phyloP scores from a whole-genome alignment of 2,329 filamentous ascomycete species.

The Penicillium hesseltinei region DNA sequence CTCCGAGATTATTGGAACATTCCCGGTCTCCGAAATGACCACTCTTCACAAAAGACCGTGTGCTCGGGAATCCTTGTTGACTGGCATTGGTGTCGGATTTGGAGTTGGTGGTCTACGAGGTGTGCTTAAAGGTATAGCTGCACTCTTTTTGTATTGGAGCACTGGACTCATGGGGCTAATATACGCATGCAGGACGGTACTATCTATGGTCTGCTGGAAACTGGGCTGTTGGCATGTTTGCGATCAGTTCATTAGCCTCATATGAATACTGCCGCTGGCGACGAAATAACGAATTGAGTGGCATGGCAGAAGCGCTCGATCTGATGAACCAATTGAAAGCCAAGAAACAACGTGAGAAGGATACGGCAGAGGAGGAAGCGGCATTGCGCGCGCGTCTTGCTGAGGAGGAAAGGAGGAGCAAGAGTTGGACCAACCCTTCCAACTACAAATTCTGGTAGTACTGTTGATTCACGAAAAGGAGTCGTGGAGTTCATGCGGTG shows the following conservation, averaged over 20 bases:
- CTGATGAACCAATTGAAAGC: constrained; percentile 72
- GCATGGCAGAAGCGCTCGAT: constrained; percentile 83
- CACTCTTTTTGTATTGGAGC: background rate
- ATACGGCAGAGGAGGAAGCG: constrained; percentile 39
- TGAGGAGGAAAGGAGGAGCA: constrained; percentile 42
- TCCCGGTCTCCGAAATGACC: constrained; percentile 52
- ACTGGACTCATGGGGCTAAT: constrained; percentile 1
- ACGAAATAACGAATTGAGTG: constrained; percentile 70
- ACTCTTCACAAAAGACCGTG: constrained; percentile 78
- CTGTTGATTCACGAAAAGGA: constrained; percentile 24
- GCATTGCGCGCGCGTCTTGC: constrained; percentile 30
- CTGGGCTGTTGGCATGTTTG: constrained; percentile 80
- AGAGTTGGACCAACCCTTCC: constrained; percentile 44
- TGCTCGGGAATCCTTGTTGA: constrained; percentile 75
- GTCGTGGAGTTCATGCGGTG: constrained; percentile 34
- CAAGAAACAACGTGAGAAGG: constrained; percentile 58
- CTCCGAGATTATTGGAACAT: constrained; percentile 42
- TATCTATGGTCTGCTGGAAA: constrained; percentile 69
- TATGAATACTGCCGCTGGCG: constrained; percentile 83
- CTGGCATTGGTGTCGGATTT: constrained; percentile 78
- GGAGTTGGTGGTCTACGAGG: constrained; percentile 71
- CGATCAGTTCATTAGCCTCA: constrained; percentile 65
- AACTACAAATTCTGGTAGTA: constrained; percentile 50
- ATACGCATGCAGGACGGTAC: constrained; percentile 42
- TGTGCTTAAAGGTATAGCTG: constrained; percentile 66